phyloP scores from a whole-genome alignment of 2,329 filamentous ascomycete species.

The Colletotrichum sp. region DNA sequence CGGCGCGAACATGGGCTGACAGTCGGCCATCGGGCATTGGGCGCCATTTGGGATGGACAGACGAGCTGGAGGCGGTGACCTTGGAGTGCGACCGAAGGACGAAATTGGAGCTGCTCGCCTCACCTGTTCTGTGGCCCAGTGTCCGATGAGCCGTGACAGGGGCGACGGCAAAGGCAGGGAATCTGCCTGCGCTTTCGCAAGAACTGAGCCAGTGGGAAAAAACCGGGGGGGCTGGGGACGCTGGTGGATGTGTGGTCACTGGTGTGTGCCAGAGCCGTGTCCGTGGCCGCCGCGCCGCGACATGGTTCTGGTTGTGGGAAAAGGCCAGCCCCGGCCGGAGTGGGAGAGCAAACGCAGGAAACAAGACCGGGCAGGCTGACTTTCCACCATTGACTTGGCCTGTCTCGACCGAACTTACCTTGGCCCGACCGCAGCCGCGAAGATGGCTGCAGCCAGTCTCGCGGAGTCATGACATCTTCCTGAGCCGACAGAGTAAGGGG shows the following conservation, averaged over 20 bases:
- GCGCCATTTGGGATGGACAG: conserved; percentile 1
- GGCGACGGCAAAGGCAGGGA: not conserved
- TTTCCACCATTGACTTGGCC: not conserved
- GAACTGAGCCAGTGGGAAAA: not conserved
- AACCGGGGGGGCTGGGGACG: conserved; percentile 10
- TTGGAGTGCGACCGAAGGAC: not conserved
- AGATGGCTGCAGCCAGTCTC: not conserved
- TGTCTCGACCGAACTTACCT: not conserved
- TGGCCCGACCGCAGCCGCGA: not conserved
- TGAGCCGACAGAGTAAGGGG: not conserved
- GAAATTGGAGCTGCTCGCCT: conserved; percentile 9
- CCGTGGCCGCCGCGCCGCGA: not conserved
- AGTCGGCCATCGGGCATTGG: not conserved
- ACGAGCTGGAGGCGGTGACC: not conserved
- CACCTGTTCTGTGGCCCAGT: not conserved
- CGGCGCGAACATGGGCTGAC: conserved; percentile 2
- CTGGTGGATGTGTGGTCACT: not conserved
- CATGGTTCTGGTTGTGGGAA: conserved; percentile 1
- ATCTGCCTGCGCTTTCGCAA: conserved; percentile 1
- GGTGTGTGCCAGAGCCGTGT: not conserved
- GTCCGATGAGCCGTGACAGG: conserved; percentile 9
- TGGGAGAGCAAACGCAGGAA: not conserved
- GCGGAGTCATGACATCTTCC: not conserved
- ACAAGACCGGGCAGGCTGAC: not conserved
- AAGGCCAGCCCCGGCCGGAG: not conserved